Evolutionary conservation across 495 filamentous ascomycete species (phyloP).

Genomic region (Penicillium goetzii): DNA sequence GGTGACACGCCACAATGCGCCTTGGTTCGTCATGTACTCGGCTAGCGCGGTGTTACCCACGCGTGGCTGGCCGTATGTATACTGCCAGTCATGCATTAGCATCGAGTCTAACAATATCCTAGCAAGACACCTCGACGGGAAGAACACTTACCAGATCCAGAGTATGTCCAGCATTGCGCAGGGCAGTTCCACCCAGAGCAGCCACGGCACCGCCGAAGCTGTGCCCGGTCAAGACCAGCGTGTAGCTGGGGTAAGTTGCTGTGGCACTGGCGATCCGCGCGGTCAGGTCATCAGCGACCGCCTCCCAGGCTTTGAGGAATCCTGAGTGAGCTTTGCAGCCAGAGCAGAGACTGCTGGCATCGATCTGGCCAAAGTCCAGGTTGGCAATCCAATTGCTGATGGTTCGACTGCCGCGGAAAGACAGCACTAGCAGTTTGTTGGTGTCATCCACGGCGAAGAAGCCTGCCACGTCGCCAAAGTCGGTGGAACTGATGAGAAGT

Average conservation of each 20-base stretch:
- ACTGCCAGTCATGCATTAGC: constrained; percentile 37
- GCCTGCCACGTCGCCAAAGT: constrained; percentile 65
- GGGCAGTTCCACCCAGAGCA: constrained; percentile 59
- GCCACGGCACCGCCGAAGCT: constrained; percentile 70
- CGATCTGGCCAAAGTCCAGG: constrained; percentile 45
- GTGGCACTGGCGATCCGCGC: constrained; percentile 39
- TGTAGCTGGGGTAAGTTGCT: constrained; percentile 51
- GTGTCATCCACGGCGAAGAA: constrained; percentile 69
- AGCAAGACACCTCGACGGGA: neutral
- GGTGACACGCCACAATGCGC: constrained; percentile 63
- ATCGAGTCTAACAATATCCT: neutral
- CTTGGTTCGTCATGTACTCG: constrained; percentile 56
- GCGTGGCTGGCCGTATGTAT: constrained; percentile 71
- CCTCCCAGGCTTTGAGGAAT: constrained; percentile 60
- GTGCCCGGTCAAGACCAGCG: constrained; percentile 66
- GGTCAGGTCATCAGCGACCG: constrained; percentile 44
- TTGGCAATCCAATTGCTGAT: constrained; percentile 71
- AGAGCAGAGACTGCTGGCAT: constrained; percentile 39
- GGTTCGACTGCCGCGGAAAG: constrained; percentile 68
- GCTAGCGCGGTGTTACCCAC: constrained; percentile 63
- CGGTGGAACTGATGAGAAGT: constrained; percentile 43
- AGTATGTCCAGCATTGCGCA: constrained; percentile 53
- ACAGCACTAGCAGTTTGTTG: constrained; percentile 64
- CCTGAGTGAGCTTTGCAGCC: constrained; percentile 57
- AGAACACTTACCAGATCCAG: constrained; percentile 37